Percentiles rank a stretch among this genome's conserved stretches.
Conservation (phyloP, 2,329 filamentous ascomycete genomes). For the Aspergillus niger region DNA sequence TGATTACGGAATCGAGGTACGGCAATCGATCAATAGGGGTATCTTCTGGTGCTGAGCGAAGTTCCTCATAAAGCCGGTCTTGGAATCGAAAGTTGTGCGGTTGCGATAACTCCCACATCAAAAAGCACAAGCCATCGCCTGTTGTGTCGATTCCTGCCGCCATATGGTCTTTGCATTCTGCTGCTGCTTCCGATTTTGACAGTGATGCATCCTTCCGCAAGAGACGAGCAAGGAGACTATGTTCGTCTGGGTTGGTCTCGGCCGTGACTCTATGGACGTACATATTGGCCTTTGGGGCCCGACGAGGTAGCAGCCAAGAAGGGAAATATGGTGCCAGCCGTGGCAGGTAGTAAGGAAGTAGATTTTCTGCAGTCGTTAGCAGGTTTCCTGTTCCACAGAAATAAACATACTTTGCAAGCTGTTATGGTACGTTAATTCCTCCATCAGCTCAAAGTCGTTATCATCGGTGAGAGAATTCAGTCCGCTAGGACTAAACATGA, state of each 20-base stretch:
- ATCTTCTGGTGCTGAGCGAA: constrained; percentile 44
- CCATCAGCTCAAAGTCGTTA: constrained; percentile 67
- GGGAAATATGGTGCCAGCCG: constrained; percentile 50
- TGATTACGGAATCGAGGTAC: constrained; percentile 65
- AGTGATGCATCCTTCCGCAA: constrained; percentile 54
- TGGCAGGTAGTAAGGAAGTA: constrained; percentile 61
- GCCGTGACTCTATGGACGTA: constrained; percentile 59
- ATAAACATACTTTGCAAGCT: constrained; percentile 62
- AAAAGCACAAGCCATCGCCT: constrained; percentile 67
- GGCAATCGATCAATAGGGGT: constrained; percentile 46
- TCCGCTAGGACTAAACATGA: constrained; percentile 68
- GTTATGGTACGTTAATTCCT: constrained; percentile 67
- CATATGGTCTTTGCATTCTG: constrained; percentile 72
- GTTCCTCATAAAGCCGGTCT: constrained; percentile 55
- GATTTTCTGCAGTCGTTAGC: constrained; percentile 53
- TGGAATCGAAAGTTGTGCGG: constrained; percentile 58
- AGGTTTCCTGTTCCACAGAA: neutral
- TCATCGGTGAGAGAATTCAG: constrained; percentile 59
- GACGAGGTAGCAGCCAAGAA: constrained; percentile 56
- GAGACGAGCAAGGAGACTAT: constrained; percentile 63
- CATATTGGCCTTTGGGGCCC: constrained; percentile 60
- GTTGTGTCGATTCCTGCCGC: constrained; percentile 72
- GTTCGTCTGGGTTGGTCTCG: constrained; percentile 51
- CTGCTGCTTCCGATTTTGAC: constrained; percentile 59
- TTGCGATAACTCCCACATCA: constrained; percentile 71